Conservation (phyloP, 1,284 basidiomycete genomes). For the Paramarasmius palmivorus region DNA sequence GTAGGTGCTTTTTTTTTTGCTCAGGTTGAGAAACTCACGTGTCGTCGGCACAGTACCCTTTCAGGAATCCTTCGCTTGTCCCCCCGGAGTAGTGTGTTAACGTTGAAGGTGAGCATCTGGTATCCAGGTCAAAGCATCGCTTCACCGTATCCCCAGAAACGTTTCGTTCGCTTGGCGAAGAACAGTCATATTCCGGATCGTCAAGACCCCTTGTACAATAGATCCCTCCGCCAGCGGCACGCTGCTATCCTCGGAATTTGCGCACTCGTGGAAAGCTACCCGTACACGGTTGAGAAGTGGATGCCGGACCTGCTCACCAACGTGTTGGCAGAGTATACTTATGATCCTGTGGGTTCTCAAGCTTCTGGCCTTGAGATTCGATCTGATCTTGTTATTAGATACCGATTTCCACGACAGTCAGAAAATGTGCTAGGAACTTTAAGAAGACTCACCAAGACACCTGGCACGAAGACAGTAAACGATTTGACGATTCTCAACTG, state of each 20-base stretch:
- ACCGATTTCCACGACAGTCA: constrained; percentile 72
- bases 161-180: constrained; percentile 67
- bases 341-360: constrained; percentile 63
- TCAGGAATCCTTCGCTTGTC: constrained; percentile 82
- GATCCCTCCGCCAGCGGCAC: constrained; percentile 70
- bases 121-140: constrained; percentile 4
- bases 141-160: constrained; percentile 42
- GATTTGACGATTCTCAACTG: constrained; percentile 75
- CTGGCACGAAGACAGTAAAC: constrained; percentile 80
- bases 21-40: constrained; percentile 3
- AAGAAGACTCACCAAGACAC: constrained; percentile 82
- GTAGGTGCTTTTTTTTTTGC: constrained; percentile 36
- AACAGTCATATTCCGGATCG: constrained; percentile 59
- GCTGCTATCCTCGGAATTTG: constrained; percentile 79
- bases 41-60: constrained; percentile 53
- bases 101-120: constrained; percentile 51
- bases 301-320: constrained; percentile 75
- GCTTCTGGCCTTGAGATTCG: constrained; percentile 8
- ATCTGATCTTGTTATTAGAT: constrained; percentile 39
- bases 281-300: constrained; percentile 86
- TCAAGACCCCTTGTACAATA: constrained; percentile 57
- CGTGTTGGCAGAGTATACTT: constrained; percentile 77
- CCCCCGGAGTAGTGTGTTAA: constrained; percentile 71
- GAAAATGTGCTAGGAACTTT: constrained; percentile 74
- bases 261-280: constrained; percentile 79